A percentile compares a stretch with the other conserved stretches of the same genome.
phyloP scores from a whole-genome alignment of 805 yeast species.

The Starmera dryadoides region DNA sequence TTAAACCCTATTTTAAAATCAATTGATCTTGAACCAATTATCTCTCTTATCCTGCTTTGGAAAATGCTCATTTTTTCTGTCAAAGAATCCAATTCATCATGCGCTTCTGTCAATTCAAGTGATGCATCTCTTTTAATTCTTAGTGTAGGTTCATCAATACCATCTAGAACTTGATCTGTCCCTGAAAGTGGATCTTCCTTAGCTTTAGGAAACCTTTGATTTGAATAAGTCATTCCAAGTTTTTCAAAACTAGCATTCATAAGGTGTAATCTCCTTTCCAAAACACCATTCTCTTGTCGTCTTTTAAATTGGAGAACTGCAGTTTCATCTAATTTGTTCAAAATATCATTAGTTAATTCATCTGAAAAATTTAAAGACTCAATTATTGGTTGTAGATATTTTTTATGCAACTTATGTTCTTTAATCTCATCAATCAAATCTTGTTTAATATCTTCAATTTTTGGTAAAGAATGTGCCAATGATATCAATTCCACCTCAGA shows the following conservation, averaged over 20 bases:
- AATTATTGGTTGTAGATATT: constrained; percentile 18
- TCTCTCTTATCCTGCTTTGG: too few relatives aligned
- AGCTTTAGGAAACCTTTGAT: background rate
- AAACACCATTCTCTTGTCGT: too few relatives aligned
- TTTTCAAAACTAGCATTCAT: too few relatives aligned
- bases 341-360: constrained; percentile 34
- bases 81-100: too few relatives aligned
- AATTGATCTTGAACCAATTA: too few relatives aligned
- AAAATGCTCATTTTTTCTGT: too few relatives aligned
- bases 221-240: background rate
- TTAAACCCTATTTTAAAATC: too few relatives aligned
- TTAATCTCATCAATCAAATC: constrained; percentile 8
- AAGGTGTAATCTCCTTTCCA: too few relatives aligned
- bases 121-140: constrained; percentile 43
- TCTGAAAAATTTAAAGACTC: constrained; percentile 30
- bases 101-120: too few relatives aligned
- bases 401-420: constrained; percentile 20
- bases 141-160: constrained; percentile 35
- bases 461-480: constrained; percentile 32
- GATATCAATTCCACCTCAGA: constrained; percentile 37
- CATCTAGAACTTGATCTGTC: constrained; percentile 5
- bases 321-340: constrained; percentile 33
- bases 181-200: too few relatives aligned
- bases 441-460: constrained; percentile 23
- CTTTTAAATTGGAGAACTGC: constrained; percentile 14